phyloP scores from a whole-genome alignment of 2,329 filamentous ascomycete species.

The Venturia pyrina region DNA sequence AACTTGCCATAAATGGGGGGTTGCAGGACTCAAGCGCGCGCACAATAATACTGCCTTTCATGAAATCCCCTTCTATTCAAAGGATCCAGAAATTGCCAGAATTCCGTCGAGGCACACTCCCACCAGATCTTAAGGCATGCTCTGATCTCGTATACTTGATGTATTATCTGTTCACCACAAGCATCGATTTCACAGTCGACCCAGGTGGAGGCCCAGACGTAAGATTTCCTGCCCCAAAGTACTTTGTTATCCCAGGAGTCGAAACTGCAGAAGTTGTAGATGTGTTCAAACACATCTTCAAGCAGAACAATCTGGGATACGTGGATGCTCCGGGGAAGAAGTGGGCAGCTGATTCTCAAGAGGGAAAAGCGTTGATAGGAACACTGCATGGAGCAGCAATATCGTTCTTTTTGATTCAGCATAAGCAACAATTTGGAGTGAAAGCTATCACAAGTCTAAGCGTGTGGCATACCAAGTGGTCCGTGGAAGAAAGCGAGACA shows the following conservation, averaged over 20 bases:
- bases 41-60: background rate
- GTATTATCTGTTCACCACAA: background rate
- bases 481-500: background rate
- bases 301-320: background rate
- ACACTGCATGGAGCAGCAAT: background rate
- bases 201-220: background rate
- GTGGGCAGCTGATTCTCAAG: background rate
- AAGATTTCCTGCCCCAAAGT: background rate
- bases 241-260: background rate
- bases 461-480: background rate
- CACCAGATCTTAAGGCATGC: background rate
- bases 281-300: background rate
- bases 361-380: background rate
- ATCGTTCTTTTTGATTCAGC: background rate
- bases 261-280: background rate
- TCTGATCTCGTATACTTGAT: background rate
- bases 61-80: background rate
- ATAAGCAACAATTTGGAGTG: conserved; percentile 2
- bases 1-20: background rate
- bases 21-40: background rate
- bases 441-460: background rate
- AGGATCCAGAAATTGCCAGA: background rate
- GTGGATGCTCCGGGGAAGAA: background rate
- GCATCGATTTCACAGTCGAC: background rate
- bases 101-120: background rate